A percentile compares a stretch with the other conserved stretches of the same genome.
These are phyloP conservation scores for Tetratostichococcus sp. DNA, from an alignment of 139 green algal genomes.

Conservation along the genomic window DNA sequence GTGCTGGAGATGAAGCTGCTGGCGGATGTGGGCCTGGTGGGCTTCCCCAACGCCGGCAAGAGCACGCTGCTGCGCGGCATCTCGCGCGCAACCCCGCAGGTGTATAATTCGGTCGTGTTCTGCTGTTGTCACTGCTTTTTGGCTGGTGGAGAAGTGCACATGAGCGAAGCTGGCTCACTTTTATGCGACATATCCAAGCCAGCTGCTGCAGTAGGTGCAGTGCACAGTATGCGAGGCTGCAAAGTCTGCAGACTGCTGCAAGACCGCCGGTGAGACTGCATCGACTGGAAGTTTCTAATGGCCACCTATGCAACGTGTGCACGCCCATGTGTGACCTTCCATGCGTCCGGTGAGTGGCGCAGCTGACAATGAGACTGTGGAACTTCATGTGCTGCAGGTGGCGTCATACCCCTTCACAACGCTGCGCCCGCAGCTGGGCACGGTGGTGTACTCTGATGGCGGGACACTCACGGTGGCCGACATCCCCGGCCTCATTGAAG, in stretches of 20 bases:
- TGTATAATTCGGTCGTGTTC: too few species aligned
- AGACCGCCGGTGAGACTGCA: too few species aligned
- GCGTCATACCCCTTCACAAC: constrained; percentile 79
- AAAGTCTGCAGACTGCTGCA: too few species aligned
- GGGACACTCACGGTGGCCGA: constrained; percentile 46
- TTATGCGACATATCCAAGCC: too few species aligned
- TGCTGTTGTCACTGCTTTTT: too few species aligned
- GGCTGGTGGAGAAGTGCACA: too few species aligned
- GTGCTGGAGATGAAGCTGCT: constrained; percentile 43
- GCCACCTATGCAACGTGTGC: too few species aligned
- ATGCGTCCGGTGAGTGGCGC: too few species aligned
- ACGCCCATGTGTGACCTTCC: not conserved
- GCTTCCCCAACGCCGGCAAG: constrained; percentile 65
- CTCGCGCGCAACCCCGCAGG: constrained; percentile 45
- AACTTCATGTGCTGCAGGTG: constrained; percentile 35
- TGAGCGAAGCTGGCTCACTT: too few species aligned
- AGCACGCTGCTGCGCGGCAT: constrained; percentile 58
- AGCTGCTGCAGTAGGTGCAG: too few species aligned
- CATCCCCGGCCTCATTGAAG: constrained; percentile 58
- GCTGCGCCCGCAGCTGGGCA: constrained; percentile 69
- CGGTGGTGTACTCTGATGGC: constrained; percentile 20
- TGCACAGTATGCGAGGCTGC: too few species aligned
- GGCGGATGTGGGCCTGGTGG: constrained; percentile 60
- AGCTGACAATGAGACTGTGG: not conserved
- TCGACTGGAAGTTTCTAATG: too few species aligned